Evolutionary conservation across 805 yeast genomes (phyloP).

Genomic region (Tetrapisispora taiwanensis): DNA sequence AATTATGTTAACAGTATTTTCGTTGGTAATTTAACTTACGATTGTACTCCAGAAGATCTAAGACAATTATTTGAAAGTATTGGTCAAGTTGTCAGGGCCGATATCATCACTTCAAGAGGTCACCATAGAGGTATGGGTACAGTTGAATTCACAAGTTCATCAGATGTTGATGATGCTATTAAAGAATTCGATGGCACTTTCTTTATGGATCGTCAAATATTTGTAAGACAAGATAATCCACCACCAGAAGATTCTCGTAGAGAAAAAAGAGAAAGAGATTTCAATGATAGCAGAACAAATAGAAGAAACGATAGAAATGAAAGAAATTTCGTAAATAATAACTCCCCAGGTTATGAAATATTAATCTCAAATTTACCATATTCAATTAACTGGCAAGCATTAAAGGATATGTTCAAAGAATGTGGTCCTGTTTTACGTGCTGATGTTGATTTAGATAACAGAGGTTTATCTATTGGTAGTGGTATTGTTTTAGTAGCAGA

Average conservation of each 20-base stretch:
- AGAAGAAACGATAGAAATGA: neutral
- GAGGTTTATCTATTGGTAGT: constrained; percentile 65
- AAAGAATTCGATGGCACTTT: constrained; percentile 52
- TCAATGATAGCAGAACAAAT: neutral
- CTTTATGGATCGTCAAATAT: constrained; percentile 66
- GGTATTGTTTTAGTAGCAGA: constrained; percentile 72
- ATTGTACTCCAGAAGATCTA: constrained; percentile 48
- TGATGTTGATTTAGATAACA: constrained; percentile 54
- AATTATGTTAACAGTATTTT: constrained; percentile 61
- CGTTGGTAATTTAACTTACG: constrained; percentile 64
- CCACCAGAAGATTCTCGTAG: constrained; percentile 42
- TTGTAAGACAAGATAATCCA: constrained; percentile 85
- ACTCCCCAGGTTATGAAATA: constrained; percentile 36
- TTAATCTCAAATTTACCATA: constrained; percentile 78
- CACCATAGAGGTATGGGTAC: constrained; percentile 87
- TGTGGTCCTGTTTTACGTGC: constrained; percentile 77
- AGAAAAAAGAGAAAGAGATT: constrained; percentile 6
- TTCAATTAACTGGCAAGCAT: constrained; percentile 71
- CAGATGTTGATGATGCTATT: constrained; percentile 65
- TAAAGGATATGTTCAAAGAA: constrained; percentile 72
- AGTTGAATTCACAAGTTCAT: constrained; percentile 62
- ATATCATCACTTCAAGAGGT: constrained; percentile 67
- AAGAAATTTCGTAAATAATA: neutral
- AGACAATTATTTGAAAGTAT: constrained; percentile 48
- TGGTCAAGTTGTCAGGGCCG: constrained; percentile 70